Evolutionary conservation across 2,329 filamentous ascomycete species (phyloP).

Genomic region (Trichoderma endophyticum): DNA sequence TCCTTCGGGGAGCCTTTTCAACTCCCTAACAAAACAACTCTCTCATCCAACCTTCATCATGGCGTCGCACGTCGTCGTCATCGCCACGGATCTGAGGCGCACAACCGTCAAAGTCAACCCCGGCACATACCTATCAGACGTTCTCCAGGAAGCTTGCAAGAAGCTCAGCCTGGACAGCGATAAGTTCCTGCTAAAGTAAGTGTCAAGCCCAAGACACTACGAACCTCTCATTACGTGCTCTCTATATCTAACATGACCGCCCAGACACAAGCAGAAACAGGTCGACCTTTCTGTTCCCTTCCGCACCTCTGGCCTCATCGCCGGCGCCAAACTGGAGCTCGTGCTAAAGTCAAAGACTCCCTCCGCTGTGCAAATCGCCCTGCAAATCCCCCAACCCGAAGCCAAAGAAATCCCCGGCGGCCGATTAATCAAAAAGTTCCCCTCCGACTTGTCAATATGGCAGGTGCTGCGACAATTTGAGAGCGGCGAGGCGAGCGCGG

Average conservation of each 20-base stretch:
- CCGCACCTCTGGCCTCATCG: constrained; percentile 74
- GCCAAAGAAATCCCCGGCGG: constrained; percentile 59
- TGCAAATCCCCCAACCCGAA: constrained; percentile 76
- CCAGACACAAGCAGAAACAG: constrained; percentile 77
- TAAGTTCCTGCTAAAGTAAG: constrained; percentile 78
- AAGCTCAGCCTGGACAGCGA: constrained; percentile 72
- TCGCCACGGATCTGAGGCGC: constrained; percentile 74
- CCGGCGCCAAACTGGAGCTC: constrained; percentile 90
- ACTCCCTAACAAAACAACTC: neutral
- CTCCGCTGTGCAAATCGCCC: constrained; percentile 80
- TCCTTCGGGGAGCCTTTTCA: neutral
- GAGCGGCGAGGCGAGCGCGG: constrained; percentile 62
- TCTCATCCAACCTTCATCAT: constrained; percentile 45
- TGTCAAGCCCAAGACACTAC: constrained; percentile 19
- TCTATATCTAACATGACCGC: neutral
- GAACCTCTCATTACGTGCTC: neutral
- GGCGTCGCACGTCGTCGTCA: constrained; percentile 85
- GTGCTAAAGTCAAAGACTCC: constrained; percentile 83
- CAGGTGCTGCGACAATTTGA: constrained; percentile 87
- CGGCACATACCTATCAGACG: constrained; percentile 75
- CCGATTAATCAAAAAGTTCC: constrained; percentile 78
- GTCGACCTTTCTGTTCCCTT: constrained; percentile 83
- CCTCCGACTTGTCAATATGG: constrained; percentile 87
- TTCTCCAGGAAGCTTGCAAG: constrained; percentile 81
- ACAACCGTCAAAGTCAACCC: constrained; percentile 80